phyloP scores from a whole-genome alignment of 306 rosid genomes.

The Acacia acuminata region DNA sequence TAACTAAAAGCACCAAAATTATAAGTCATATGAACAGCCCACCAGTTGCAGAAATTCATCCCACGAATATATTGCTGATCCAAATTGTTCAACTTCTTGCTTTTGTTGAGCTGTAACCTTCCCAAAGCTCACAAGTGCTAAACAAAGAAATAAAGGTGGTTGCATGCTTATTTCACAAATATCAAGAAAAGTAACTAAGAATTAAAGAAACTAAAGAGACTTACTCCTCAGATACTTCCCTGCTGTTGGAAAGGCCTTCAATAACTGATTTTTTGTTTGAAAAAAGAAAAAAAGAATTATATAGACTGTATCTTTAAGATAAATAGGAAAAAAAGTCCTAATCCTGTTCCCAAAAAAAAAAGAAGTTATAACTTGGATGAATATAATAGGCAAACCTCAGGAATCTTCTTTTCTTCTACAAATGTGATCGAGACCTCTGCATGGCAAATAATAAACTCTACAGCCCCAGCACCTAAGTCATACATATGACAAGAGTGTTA shows the following conservation, averaged over 20 bases:
- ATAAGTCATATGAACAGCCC: conserved; percentile 39
- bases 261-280: conserved; percentile 47
- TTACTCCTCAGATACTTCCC: conserved; percentile 67
- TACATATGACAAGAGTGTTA: conserved; percentile 33
- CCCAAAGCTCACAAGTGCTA: conserved; percentile 94
- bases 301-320: background rate
- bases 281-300: background rate
- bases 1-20: conserved; percentile 6
- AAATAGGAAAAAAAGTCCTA: background rate
- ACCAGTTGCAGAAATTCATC: conserved; percentile 77
- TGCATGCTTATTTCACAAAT: conserved; percentile 9
- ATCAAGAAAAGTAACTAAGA: conserved; percentile 28
- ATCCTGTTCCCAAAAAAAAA: conserved; percentile 15
- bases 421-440: conserved; percentile 81
- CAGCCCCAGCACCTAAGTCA: conserved; percentile 79
- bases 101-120: conserved; percentile 74
- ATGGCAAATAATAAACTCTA: conserved; percentile 83
- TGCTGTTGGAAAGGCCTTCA: conserved; percentile 77
- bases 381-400: conserved; percentile 60
- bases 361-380: background rate
- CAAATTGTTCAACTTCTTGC: conserved; percentile 63
- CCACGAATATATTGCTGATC: conserved; percentile 74
- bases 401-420: conserved; percentile 81
- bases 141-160: conserved; percentile 27
- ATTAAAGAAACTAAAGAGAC: conserved; percentile 36